Evolutionary conservation across 495 filamentous ascomycete species (phyloP).

Genomic region (Astrocystis sublimbata): DNA sequence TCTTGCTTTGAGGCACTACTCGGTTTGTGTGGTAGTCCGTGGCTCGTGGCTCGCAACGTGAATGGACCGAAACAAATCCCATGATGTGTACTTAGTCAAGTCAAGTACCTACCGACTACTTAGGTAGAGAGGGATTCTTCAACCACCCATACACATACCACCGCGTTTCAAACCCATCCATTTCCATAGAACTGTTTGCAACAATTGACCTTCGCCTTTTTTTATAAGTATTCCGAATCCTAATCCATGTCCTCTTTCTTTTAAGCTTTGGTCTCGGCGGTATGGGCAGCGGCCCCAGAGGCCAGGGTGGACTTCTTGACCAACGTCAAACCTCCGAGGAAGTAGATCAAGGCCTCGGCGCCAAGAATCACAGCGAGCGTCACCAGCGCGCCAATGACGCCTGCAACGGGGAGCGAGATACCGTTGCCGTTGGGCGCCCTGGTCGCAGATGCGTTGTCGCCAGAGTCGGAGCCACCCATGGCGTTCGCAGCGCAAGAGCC

Average conservation of each 20-base stretch:
- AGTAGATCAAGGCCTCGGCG: conserved; percentile 42
- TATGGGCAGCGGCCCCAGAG: background rate
- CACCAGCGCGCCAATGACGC: conserved; percentile 53
- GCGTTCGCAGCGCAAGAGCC: conserved; percentile 58
- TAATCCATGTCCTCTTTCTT: background rate
- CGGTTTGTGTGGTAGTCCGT: too few relatives aligned
- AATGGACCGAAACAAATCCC: background rate
- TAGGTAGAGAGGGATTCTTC: background rate
- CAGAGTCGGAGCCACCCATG: conserved; percentile 12
- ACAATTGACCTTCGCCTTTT: background rate
- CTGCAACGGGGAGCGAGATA: conserved; percentile 53
- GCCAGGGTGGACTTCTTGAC: conserved; percentile 36
- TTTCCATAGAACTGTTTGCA: background rate
- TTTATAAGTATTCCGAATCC: background rate
- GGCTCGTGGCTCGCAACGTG: background rate
- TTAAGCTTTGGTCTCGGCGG: conserved; percentile 2
- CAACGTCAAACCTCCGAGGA: conserved; percentile 36
- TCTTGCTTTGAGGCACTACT: conserved; percentile 20
- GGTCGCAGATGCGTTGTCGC: background rate
- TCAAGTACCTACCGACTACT: background rate
- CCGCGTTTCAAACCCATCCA: background rate
- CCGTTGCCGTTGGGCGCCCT: conserved; percentile 13
- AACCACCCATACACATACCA: background rate
- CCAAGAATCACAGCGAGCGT: conserved; percentile 47
- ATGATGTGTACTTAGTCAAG: too few relatives aligned